Conservation (phyloP, 2,329 filamentous ascomycete species). For the Pseudogymnoascus sp. region DNA sequence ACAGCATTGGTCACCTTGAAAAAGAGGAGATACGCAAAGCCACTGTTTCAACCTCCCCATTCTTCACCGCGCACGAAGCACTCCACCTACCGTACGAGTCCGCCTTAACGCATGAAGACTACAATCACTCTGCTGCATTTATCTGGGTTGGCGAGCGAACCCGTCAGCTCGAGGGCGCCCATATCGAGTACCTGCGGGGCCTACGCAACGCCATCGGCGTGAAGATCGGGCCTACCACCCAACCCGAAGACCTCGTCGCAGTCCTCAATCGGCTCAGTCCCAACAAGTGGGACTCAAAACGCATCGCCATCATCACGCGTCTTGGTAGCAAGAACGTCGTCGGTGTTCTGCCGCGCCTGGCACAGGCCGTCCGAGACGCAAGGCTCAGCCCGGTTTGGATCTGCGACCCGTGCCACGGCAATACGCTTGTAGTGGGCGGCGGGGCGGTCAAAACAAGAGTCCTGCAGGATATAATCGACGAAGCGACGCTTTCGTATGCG, state of each 20-base stretch:
- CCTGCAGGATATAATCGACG: no score
- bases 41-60: background rate
- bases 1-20: background rate
- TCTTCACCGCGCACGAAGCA: conserved; percentile 19
- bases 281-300: background rate
- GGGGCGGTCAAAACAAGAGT: no score
- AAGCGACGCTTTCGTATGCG: no score
- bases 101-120: conserved; percentile 14
- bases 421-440: background rate
- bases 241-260: background rate
- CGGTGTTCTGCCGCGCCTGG: background rate
- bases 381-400: background rate
- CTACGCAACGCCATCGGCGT: conserved; percentile 18
- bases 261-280: background rate
- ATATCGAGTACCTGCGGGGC: conserved; percentile 19
- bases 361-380: background rate
- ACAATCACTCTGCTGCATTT: conserved; percentile 17
- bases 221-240: conserved; percentile 11
- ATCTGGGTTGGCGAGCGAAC: conserved; percentile 20
- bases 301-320: background rate
- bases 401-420: conserved; percentile 1
- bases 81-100: conserved; percentile 16
- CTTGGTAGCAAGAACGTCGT: background rate
- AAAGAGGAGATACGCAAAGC: background rate
- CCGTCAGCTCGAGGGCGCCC: conserved; percentile 17